A percentile compares a stretch with the other conserved stretches of the same genome.
These are phyloP conservation scores for Sugiyamaella neomexicana DNA, from an alignment of 1,139 yeast genomes.

Conservation along the genomic window DNA sequence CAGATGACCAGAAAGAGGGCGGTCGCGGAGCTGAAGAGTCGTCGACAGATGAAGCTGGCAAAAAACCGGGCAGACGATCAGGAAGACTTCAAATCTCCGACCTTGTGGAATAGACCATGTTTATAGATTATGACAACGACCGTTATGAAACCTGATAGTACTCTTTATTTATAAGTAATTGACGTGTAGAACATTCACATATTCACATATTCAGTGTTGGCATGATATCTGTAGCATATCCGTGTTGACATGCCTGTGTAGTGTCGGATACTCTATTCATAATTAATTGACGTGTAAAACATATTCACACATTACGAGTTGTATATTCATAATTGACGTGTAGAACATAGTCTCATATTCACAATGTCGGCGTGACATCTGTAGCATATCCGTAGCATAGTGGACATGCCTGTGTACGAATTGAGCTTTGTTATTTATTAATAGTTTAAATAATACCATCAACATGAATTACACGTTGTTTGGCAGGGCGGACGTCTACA, in stretches of 20 bases:
- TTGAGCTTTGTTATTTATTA: slow-evolving; percentile 9
- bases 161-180: slow-evolving; percentile 12
- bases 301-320: too few relatives aligned
- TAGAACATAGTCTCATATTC: too few relatives aligned
- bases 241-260: too few relatives aligned
- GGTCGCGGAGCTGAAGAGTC: background rate
- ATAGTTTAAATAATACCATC: slow-evolving; percentile 13
- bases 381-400: background rate
- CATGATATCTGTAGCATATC: too few relatives aligned
- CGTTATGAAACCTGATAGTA: slow-evolving; percentile 12
- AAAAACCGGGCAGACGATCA: slow-evolving; percentile 3
- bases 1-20: background rate
- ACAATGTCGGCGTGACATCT: too few relatives aligned
- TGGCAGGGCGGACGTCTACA: slow-evolving; percentile 17
- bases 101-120: slow-evolving; percentile 23
- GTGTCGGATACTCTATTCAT: too few relatives aligned
- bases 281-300: too few relatives aligned
- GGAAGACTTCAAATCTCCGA: slow-evolving; percentile 43
- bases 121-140: slow-evolving; percentile 3
- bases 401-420: background rate
- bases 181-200: background rate
- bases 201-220: too few relatives aligned
- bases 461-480: slow-evolving; percentile 16
- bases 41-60: slow-evolving; percentile 1
- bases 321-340: too few relatives aligned